Base-by-base conservation (phyloP, 2,329 filamentous ascomycete species). In the Nemania sp. region DNA sequence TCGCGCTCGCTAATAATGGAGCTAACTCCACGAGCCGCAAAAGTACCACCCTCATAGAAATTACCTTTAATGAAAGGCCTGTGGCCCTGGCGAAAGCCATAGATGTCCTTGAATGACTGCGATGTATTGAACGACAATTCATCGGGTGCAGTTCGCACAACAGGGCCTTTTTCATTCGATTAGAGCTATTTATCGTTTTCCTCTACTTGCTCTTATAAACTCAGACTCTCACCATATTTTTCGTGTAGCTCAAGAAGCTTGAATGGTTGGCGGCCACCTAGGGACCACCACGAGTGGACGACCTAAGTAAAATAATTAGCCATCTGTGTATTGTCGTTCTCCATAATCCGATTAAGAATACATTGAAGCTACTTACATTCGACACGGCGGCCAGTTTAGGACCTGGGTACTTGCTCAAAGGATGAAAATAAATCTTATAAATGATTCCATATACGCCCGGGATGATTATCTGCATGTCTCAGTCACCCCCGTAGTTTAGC, bases 121-220 rank as follows among this genome's bases (percentile, higher is more conserved):
- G 75, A 43, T 1, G 72, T 75, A n/a, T 75, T 77, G 63, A 81
- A 82, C 2, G 79, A 78, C 3, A 83, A 74, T 13, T 77, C 73
- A 41, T 78, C 77, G 0, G 82, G 81, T 1, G 73, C 75, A 10
- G 78, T 73, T 4, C 82, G 78, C 11, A 83, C 76, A 1, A 82
- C 74, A 7, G 66, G 62, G 13, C 62, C 66, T 64, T 18, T 38
- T n/a, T 29, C 6, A 8, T 8, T 7, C 5, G 5, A 2, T 20
- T 1, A 53, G 22, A n/a, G 15, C 15, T 2, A n/a, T 45, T 45
- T 4, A 41, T 11, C 15, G 13, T 41, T 41, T 45, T 15, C 15
- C 4, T n/a, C n/a, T 3, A 45, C n/a, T n/a, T 45, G 13, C 15
- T 8, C 6, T 7, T 15, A 20, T 20, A 3, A 18, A 26, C 27